Evolutionary conservation across 345 rosid genomes (phyloP).

Genomic region (Cardamine occulta): DNA sequence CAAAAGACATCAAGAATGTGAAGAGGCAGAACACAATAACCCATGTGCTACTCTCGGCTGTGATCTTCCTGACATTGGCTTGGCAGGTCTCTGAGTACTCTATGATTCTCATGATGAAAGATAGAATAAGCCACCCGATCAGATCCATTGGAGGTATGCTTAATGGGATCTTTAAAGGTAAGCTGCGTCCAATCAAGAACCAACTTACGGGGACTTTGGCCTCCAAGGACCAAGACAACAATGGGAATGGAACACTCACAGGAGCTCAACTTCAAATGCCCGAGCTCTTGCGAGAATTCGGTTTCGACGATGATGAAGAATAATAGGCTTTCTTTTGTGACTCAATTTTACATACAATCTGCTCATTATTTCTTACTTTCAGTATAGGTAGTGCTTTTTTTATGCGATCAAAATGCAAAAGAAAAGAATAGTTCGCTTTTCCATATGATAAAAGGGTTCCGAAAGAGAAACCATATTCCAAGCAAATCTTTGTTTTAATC

Average conservation of each 20-base stretch:
- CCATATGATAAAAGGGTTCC: constrained; percentile 13
- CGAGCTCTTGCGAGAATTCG: constrained; percentile 54
- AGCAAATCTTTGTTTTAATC: background rate
- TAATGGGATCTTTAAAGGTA: constrained; percentile 47
- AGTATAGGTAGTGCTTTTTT: background rate
- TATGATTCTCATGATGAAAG: constrained; percentile 57
- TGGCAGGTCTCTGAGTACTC: constrained; percentile 89
- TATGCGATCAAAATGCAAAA: background rate
- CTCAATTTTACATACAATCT: background rate
- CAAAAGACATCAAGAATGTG: constrained; percentile 61
- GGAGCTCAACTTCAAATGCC: constrained; percentile 48
- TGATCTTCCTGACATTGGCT: constrained; percentile 64
- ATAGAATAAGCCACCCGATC: constrained; percentile 68
- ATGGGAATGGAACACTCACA: constrained; percentile 24
- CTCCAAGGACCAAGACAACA: constrained; percentile 18
- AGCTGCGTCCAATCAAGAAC: constrained; percentile 25
- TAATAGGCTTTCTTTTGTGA: background rate
- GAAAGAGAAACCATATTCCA: constrained; percentile 34
- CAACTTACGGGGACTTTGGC: constrained; percentile 23
- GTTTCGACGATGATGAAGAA: constrained; percentile 38
- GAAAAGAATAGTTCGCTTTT: background rate
- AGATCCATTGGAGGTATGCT: constrained; percentile 59
- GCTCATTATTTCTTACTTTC: background rate
- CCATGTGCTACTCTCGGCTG: constrained; percentile 66
- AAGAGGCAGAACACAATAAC: constrained; percentile 72